Evolutionary conservation across 345 rosid species (phyloP), one percentile per base, ranked within the genome.

Genomic region (Arabidopsis suecica): DNA sequence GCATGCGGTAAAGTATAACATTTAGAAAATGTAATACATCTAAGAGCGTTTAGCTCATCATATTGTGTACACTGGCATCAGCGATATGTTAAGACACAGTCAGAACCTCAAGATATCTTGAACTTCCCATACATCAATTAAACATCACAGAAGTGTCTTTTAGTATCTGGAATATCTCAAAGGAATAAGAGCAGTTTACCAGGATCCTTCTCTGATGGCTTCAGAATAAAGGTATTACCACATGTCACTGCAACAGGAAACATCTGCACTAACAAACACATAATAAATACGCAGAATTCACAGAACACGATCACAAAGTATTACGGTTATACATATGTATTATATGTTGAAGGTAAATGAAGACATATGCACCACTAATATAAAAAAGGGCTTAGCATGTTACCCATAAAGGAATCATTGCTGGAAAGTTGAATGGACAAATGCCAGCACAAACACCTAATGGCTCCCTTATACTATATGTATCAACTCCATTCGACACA

Each of bases 401-500:
- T 82, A 92, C 99, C 99, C 99, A 95, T 80, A 95, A 86, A 49
- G 99, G 99, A 80, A 95, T 95, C 99, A 95, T 92, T 25, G 99
- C 99, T 7, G 99, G 97, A 69, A 95, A 95, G 88, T 95, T 95
- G 83, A 95, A 95, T 44, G 99, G 97, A 65, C 99, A 95, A 69
- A 95, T 90, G 51, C 97, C 99, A 38, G 99, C 99, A 82, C 99
- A 95, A 51, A 92, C 93, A 59, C 99, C 99, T 16, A 95, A 89
- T 6, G 99, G 97, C 83, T 90, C 99, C 80, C 97, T 88, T 32
- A 89, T 32, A 79, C 99, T 95, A 73, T 78, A 95, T 1, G 99
- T 92, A 82, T 95, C 98, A 41, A 92, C 88, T 84, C 99, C 97
- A 80, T 76, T 90, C 12, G 97, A 81, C 22, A 95, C 97, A 81